These are phyloP conservation scores for Globisporangium parvum DNA, from an alignment of 352 stramenopile species.

Conservation along the genomic window DNA sequence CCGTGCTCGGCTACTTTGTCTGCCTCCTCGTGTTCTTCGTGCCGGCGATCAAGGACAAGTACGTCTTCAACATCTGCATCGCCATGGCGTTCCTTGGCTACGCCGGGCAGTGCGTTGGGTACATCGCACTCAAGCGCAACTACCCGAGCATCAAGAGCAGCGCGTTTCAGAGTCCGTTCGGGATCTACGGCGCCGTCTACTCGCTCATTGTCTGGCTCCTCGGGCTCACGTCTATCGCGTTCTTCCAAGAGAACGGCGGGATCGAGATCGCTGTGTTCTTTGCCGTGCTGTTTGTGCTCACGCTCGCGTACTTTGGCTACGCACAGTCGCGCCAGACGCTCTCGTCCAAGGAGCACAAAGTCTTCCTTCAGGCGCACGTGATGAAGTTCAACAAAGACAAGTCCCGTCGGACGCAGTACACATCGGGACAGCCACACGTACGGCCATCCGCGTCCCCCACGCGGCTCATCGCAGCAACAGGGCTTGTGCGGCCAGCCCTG, in stretches of 20 bases:
- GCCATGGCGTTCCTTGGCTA: slow-evolving; percentile 24
- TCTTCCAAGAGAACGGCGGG: slow-evolving; percentile 23
- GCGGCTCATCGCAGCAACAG: slow-evolving; percentile 7
- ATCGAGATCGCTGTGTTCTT: slow-evolving; percentile 16
- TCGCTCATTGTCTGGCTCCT: slow-evolving; percentile 24
- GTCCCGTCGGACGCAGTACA: slow-evolving; percentile 10
- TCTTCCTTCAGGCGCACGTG: slow-evolving; percentile 29
- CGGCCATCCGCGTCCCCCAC: slow-evolving; percentile 1
- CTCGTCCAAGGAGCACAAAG: slow-evolving; percentile 24
- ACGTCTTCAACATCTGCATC: slow-evolving; percentile 32
- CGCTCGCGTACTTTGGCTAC: slow-evolving; percentile 23
- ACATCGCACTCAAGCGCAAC: slow-evolving; percentile 23
- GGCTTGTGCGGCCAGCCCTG: slow-evolving; percentile 8
- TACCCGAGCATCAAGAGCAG: slow-evolving; percentile 23
- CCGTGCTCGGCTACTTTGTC: slow-evolving; percentile 17
- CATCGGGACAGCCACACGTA: neutral
- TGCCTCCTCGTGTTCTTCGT: slow-evolving; percentile 20
- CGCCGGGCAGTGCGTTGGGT: slow-evolving; percentile 24
- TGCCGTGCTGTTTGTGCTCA: slow-evolving; percentile 13
- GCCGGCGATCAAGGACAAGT: slow-evolving; percentile 11
- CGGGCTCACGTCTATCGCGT: slow-evolving; percentile 18
- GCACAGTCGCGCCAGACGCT: slow-evolving; percentile 25
- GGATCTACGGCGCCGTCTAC: slow-evolving; percentile 21
- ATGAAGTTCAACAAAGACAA: slow-evolving; percentile 21
- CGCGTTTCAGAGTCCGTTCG: slow-evolving; percentile 28